Conservation (phyloP, 495 filamentous ascomycete genomes). For the Penicillium atrosanguineum region DNA sequence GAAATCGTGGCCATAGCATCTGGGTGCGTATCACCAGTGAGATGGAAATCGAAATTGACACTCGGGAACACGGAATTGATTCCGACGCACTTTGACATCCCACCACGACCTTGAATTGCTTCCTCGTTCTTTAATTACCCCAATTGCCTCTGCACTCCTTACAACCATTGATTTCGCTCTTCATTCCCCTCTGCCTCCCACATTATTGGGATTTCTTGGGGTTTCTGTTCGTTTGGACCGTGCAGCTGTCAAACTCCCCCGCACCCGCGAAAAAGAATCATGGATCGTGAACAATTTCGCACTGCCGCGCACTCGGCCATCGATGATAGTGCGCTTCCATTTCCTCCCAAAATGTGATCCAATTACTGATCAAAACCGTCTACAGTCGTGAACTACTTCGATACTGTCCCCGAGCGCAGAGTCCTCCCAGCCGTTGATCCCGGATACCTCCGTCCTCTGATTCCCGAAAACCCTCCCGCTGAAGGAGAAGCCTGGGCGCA, state of each 20-base stretch:
- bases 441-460: constrained; percentile 78
- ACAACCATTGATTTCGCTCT: background rate
- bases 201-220: background rate
- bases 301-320: constrained; percentile 78
- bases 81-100: background rate
- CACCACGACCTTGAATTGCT: background rate
- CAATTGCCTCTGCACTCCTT: background rate
- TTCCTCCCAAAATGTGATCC: background rate
- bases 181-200: background rate
- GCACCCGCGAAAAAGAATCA: constrained; percentile 30
- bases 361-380: background rate
- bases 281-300: constrained; percentile 83
- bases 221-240: background rate
- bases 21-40: no score
- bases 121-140: background rate
- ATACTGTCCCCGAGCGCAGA: constrained; percentile 64
- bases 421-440: constrained; percentile 79
- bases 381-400: constrained; percentile 79
- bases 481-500: constrained; percentile 73
- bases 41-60: background rate
- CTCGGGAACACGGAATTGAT: background rate
- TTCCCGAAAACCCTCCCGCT: constrained; percentile 70
- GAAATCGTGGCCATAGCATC: no score
- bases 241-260: background rate
- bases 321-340: constrained; percentile 67